Base-by-base conservation (phyloP, 163 green algal species). In the Chlorella variabilis region DNA sequence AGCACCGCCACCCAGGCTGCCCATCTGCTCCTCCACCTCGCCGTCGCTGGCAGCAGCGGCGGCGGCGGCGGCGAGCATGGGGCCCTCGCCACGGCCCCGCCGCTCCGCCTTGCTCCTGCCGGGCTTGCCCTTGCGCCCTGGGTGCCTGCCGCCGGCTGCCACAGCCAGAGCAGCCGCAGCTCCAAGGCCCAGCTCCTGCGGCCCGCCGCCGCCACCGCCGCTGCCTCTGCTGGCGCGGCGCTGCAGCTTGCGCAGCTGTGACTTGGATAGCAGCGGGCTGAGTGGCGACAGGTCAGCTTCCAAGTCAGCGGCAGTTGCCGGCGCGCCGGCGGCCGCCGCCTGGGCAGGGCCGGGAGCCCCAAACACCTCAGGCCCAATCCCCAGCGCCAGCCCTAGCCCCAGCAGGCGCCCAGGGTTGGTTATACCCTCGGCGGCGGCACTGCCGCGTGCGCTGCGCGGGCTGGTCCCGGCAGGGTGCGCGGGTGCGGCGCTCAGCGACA, bases 341-440 rank as follows among this genome's bases (percentile, higher is more conserved):
- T 71, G 9, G 4, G 34, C n/a, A 8, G 45, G 33, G 7, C 67
- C 67, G 6, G 69, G 56, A 1, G 59, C 81, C 0, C 81, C 74
- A 70, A 86, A 86, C 59, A 86, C 81, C 36, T 86, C 56, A 13
- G 74, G 3, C 11, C 81, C 81, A 29, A 86, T 70, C 33, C 81
- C 81, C 34, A 86, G 59, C 36, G 81, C 81, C 63, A 86, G 69
- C 13, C 81, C 74, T 48, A 86, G 62, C 15, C 81, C 81, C 23
- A 86, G 38, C 61, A 86, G 62, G 34, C 81, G 61, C 15, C 81
- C 81, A 36, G 81, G 45, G 70, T 86, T 86, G 34, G 74, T 86
- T 45, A 86, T 83, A 45, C 81, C 74, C n/a, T 86, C 62, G 20
- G 51, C 65, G 5, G 66, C 80, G 3, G 45, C 31, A n/a, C 41